Conservation (phyloP, 1,284 basidiomycete genomes). For the Cryptococcus neoformans region DNA sequence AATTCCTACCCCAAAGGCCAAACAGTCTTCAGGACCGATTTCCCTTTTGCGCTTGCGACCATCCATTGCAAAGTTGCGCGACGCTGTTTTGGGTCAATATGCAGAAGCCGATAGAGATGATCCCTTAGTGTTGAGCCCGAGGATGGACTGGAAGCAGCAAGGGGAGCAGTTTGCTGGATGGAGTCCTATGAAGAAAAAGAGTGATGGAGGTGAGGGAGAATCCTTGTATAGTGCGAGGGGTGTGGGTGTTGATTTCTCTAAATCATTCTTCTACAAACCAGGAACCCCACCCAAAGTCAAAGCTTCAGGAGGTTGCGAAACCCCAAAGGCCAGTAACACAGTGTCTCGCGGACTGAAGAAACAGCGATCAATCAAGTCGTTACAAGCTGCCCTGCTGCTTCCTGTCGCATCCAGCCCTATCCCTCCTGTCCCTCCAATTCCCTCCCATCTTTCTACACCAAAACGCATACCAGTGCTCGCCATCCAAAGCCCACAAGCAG, state of each 20-base stretch:
- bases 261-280: conserved; percentile 50
- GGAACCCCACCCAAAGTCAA: conserved; percentile 35
- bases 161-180: conserved; percentile 41
- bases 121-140: conserved; percentile 23
- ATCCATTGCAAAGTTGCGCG: conserved; percentile 33
- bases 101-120: background rate
- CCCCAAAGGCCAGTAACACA: conserved; percentile 1
- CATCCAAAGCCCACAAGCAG: conserved; percentile 43
- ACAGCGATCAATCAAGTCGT: conserved; percentile 44
- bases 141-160: conserved; percentile 37
- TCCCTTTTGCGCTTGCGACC: conserved; percentile 28
- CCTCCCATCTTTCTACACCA: conserved; percentile 14
- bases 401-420: conserved; percentile 25
- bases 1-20: conserved; percentile 16
- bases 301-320: background rate
- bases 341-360: conserved; percentile 4
- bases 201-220: background rate
- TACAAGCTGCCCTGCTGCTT: conserved; percentile 37
- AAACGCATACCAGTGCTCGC: conserved; percentile 30
- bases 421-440: conserved; percentile 39
- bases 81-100: conserved; percentile 20
- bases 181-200: conserved; percentile 13
- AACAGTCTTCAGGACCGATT: conserved; percentile 5
- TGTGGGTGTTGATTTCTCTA: conserved; percentile 39
- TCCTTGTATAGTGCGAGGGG: background rate